Conservation (phyloP, 257 asterid species). For the Vinca minor region DNA sequence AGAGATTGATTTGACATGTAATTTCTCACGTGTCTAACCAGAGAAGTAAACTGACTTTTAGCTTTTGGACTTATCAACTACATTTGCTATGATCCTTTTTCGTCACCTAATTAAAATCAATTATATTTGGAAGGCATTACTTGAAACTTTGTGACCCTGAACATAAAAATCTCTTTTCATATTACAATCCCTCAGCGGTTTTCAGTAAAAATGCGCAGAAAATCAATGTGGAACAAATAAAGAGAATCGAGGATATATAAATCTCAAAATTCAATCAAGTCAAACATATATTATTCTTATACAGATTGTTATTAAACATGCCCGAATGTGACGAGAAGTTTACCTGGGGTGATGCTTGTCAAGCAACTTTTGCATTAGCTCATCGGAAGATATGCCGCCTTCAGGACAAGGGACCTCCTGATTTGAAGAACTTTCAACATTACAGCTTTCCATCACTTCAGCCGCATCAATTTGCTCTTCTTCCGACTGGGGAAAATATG, state of each 20-base stretch:
- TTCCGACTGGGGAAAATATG: constrained; percentile 36
- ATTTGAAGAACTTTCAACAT: constrained; percentile 39
- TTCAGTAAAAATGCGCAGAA: not conserved
- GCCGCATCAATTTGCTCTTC: constrained; percentile 37
- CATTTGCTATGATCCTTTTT: not conserved
- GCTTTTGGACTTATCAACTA: not conserved
- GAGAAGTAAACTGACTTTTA: not conserved
- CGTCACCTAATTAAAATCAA: not conserved
- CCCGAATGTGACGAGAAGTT: not conserved
- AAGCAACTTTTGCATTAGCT: constrained; percentile 58
- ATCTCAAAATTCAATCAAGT: not conserved
- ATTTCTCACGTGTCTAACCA: not conserved
- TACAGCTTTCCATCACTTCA: constrained; percentile 27
- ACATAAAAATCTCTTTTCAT: not conserved
- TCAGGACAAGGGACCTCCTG: constrained; percentile 51
- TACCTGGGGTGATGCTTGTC: constrained; percentile 79
- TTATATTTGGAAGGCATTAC: not conserved
- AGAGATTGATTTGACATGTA: not conserved
- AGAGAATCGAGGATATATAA: too few species aligned
- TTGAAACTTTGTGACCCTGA: not conserved
- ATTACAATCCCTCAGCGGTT: not conserved
- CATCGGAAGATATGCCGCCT: constrained; percentile 63
- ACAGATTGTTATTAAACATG: not conserved
- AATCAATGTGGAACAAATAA: not conserved
- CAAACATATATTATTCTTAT: not conserved